Conservation (phyloP, 106 monocot genomes). For the Narthecium ossifragum region DNA sequence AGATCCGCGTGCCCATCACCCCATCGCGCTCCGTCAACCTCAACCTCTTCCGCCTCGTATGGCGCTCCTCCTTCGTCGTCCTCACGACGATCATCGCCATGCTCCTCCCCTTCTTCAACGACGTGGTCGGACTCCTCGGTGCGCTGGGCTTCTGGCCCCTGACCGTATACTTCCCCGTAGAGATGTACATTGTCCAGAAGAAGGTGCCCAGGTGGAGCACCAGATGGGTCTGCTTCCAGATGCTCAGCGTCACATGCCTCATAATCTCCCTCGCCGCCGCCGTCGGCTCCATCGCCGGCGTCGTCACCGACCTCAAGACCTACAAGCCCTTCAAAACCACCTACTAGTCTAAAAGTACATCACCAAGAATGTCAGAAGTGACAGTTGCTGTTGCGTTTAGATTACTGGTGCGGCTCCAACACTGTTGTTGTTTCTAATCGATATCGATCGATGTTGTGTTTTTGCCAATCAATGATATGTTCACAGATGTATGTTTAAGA, state of each 20-base stretch:
- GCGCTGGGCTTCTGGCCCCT: slow-evolving; percentile 90
- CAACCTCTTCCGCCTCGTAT: slow-evolving; percentile 64
- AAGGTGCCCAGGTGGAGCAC: slow-evolving; percentile 55
- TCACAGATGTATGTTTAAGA: no score
- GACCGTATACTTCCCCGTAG: slow-evolving; percentile 85
- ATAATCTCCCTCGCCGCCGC: slow-evolving; percentile 54
- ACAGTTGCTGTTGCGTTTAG: no score
- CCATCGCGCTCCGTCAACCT: slow-evolving; percentile 12
- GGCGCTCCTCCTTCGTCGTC: slow-evolving; percentile 67
- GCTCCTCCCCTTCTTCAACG: slow-evolving; percentile 95
- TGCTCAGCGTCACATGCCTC: slow-evolving; percentile 64
- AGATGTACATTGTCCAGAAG: slow-evolving; percentile 87
- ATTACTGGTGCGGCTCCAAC: no score
- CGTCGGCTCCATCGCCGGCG: slow-evolving; percentile 64
- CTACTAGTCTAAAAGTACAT: no score
- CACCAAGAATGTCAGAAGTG: no score
- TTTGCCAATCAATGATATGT: no score
- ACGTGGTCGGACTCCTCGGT: slow-evolving; percentile 81
- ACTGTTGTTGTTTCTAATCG: no score
- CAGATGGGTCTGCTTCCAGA: slow-evolving; percentile 65
- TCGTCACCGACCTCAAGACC: slow-evolving; percentile 52
- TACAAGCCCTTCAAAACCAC: slow-evolving; percentile 67
- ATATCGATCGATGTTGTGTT: no score
- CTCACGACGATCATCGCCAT: slow-evolving; percentile 73
- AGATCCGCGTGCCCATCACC: slow-evolving; percentile 23